phyloP scores from a whole-genome alignment of 805 yeast species.

The Cyberlindnera mycetangii region DNA sequence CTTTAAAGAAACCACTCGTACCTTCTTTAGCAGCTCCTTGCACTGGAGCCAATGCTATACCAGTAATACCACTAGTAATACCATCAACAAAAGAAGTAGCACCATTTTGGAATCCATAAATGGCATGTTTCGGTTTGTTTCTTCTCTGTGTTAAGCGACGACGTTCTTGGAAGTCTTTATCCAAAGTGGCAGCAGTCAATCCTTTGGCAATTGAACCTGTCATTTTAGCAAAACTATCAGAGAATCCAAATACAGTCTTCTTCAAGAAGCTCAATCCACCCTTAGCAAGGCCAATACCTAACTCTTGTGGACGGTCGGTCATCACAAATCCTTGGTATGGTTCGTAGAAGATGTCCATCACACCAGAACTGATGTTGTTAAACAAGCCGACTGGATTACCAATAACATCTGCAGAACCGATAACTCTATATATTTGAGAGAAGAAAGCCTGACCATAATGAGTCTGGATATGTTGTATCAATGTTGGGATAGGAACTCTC shows the following conservation, averaged over 20 bases:
- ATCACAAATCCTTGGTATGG: conserved; percentile 95
- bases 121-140: conserved; percentile 79
- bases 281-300: conserved; percentile 92
- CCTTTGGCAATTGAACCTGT: conserved; percentile 96
- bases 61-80: conserved; percentile 81
- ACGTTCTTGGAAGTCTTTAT: conserved; percentile 75
- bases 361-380: conserved; percentile 91
- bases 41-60: conserved; percentile 86
- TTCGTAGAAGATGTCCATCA: conserved; percentile 93
- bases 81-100: conserved; percentile 89
- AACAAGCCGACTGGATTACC: conserved; percentile 98
- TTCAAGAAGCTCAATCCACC: conserved; percentile 94
- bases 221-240: conserved; percentile 89
- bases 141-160: conserved; percentile 73
- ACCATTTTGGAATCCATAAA: conserved; percentile 80
- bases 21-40: conserved; percentile 90
- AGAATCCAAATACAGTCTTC: conserved; percentile 90
- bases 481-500: conserved; percentile 76
- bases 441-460: conserved; percentile 92
- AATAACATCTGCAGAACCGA: conserved; percentile 94
- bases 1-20: conserved; percentile 87
- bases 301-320: conserved; percentile 93
- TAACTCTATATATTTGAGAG: conserved; percentile 84
- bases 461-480: conserved; percentile 66
- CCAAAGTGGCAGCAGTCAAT: conserved; percentile 85